Evolutionary conservation across 805 yeast genomes (phyloP).

Genomic region (Candida caryicola): DNA sequence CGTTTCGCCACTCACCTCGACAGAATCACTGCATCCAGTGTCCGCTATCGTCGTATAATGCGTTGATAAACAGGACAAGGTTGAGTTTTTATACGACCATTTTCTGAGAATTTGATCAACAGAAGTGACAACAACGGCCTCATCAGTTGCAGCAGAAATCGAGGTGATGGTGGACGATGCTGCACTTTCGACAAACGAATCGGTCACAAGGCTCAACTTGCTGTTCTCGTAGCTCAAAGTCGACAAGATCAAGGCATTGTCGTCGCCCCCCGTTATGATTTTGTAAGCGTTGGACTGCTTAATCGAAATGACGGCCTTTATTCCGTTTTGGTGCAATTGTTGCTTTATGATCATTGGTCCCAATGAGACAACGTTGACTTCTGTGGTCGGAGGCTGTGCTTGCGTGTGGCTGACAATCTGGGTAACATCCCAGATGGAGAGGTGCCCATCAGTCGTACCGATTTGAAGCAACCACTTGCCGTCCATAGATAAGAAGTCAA

Average conservation of each 20-base stretch:
- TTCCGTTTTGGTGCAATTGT: slow-evolving; percentile 80
- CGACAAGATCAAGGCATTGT: slow-evolving; percentile 57
- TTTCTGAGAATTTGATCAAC: slow-evolving; percentile 77
- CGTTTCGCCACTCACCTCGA: slow-evolving; percentile 21
- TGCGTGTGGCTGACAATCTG: slow-evolving; percentile 1
- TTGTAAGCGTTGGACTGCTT: slow-evolving; percentile 13
- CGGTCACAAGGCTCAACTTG: slow-evolving; percentile 21
- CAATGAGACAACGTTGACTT: slow-evolving; percentile 9
- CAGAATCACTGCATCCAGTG: slow-evolving; percentile 67
- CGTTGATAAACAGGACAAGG: slow-evolving; percentile 30
- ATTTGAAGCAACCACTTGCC: slow-evolving; percentile 40
- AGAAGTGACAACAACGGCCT: slow-evolving; percentile 55
- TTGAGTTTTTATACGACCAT: slow-evolving; percentile 49
- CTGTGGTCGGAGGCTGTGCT: not conserved
- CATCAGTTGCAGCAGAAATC: slow-evolving; percentile 33
- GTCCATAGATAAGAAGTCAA: slow-evolving; percentile 39
- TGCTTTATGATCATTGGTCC: slow-evolving; percentile 37
- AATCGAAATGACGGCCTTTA: slow-evolving; percentile 54
- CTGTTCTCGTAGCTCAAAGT: slow-evolving; percentile 13
- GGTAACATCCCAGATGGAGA: slow-evolving; percentile 60
- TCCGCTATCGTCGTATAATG: slow-evolving; percentile 84
- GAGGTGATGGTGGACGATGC: slow-evolving; percentile 88
- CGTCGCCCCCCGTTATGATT: slow-evolving; percentile 87
- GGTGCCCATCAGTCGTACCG: slow-evolving; percentile 82
- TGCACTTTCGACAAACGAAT: slow-evolving; percentile 48